Evolutionary conservation across 257 asterid genomes (phyloP), one percentile per base, ranked within the genome.

Genomic region (Salvia splendens): DNA sequence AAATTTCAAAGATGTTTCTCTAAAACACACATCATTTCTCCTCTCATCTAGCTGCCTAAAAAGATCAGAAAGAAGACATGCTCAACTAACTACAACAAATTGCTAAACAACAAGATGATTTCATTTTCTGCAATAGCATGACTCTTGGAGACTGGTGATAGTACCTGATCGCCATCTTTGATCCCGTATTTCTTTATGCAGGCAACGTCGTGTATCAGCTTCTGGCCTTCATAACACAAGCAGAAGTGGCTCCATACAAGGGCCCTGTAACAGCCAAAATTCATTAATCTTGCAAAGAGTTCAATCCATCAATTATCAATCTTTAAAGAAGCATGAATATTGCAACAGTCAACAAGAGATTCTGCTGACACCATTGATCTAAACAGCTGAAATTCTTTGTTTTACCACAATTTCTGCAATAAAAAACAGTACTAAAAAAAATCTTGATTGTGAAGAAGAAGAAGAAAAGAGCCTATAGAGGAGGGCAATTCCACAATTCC

Each of bases 191-290:
- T 76, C 35, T 56, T 66, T 61, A 85, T 79, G 74, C 59, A 67
- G 58, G 77, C 81, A 59, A 71, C 64, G 6, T 82, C 88, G 9
- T 52, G 71, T 50, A 75, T 68, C 56, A 85, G 84, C 72, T 76
- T 82, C 47, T 80, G 83, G 56, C 80, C 76, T 70, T 79, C 66
- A 14, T 66, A 80, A 64, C 83, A 76, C 64, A 85, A 78, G 56
- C 85, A 80, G 69, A 85, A 85, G 81, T 85, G 86, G 67, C 88
- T 80, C 91, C 91, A 85, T n/a, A 82, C 84, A 54, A 80, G 83
- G 17, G 86, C 48, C 91, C 88, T 84, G 76, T 10, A 40, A 40
- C 11, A 8, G 45, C 9, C 45, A 40, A 40, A 40, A 40, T 8
- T 40, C 11, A 40, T 40, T 8, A 38, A 38, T 7, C 43, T 38